Percentiles rank a stretch among this genome's conserved stretches.
These are phyloP conservation scores for Tetracladium marchalianum DNA, from an alignment of 495 filamentous ascomycete genomes.

Conservation along the genomic window DNA sequence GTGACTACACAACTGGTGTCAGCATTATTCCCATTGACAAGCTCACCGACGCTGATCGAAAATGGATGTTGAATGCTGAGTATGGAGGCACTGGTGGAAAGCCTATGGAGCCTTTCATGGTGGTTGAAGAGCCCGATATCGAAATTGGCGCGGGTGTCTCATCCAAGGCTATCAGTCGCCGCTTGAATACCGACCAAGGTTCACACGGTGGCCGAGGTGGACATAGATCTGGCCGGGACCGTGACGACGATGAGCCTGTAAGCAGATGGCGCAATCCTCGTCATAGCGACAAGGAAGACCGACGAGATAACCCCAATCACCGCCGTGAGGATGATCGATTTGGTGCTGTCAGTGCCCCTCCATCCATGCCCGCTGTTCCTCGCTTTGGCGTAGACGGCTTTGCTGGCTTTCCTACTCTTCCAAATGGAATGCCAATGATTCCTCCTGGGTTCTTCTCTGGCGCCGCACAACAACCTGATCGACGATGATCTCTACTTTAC, in stretches of 20 bases:
- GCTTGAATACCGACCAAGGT: slow-evolving; percentile 68
- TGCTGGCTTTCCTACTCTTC: slow-evolving; percentile 43
- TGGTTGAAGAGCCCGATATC: slow-evolving; percentile 95
- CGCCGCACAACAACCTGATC: slow-evolving; percentile 11
- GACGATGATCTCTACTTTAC: background rate
- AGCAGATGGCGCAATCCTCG: slow-evolving; percentile 24
- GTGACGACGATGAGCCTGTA: slow-evolving; percentile 38
- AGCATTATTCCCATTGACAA: slow-evolving; percentile 87
- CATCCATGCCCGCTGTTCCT: slow-evolving; percentile 15
- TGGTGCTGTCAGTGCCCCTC: slow-evolving; percentile 2
- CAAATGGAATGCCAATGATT: slow-evolving; percentile 62
- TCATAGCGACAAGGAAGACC: slow-evolving; percentile 24
- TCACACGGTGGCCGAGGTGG: slow-evolving; percentile 34
- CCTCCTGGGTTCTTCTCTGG: slow-evolving; percentile 49
- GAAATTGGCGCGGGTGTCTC: slow-evolving; percentile 96
- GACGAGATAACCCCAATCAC: slow-evolving; percentile 33
- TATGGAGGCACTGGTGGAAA: slow-evolving; percentile 87
- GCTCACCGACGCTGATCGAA: slow-evolving; percentile 89
- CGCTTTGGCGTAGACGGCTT: slow-evolving; percentile 36
- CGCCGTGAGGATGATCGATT: slow-evolving; percentile 28
- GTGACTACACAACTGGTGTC: slow-evolving; percentile 85
- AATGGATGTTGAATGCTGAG: slow-evolving; percentile 94
- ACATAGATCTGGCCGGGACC: slow-evolving; percentile 55
- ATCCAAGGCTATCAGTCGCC: slow-evolving; percentile 84
- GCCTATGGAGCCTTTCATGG: slow-evolving; percentile 69